Base-by-base conservation (phyloP, 1,284 basidiomycete species). In the Sphaerobolus stellatus region DNA sequence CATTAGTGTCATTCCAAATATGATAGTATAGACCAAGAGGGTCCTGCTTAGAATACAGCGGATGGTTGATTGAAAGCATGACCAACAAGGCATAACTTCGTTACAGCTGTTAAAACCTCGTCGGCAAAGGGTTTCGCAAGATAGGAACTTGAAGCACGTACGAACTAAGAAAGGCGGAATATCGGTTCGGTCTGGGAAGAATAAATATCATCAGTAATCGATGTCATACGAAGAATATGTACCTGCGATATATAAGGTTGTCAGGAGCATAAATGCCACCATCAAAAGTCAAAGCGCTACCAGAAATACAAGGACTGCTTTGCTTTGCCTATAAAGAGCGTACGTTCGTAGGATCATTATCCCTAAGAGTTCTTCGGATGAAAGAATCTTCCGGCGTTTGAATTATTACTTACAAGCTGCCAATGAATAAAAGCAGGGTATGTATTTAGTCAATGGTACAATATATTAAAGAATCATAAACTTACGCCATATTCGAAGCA, bases 311-410 rank as follows among this genome's bases (percentile, higher is more conserved):
- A 52, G 41, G n/a, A 47, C 20, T 6, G 36, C 24, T n/a, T 31
- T 25, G 20, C 22, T 45, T n/a, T 29, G 40, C 14, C 20, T 30
- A 46, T 52, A 52, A 8, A 52, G 51, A 22, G 51, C 43, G 25
- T 22, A 46, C 16, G 43, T 47, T 9, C 51, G 40, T 25, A 52
- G 41, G 18, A 46, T 43, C 51, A 46, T 46, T 18, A 52, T n/a
- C 43, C 25, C 25, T 28, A n/a, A n/a, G n/a, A n/a, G n/a, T n/a
- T n/a, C n/a, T n/a, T n/a, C n/a, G n/a, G n/a, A n/a, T n/a, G n/a
- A n/a, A 27, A 29, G 24, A 27, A 14, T 43, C 41, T 24, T 24
- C 8, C 45, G 18, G 14, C 16, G 4, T 13, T 5, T 5, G 14
- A 29, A 13, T 18, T 11, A 48, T n/a, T 44, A 24, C 22, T 28